These are phyloP conservation scores for Garcia nutans DNA, from an alignment of 345 rosid genomes.

Conservation along the genomic window DNA sequence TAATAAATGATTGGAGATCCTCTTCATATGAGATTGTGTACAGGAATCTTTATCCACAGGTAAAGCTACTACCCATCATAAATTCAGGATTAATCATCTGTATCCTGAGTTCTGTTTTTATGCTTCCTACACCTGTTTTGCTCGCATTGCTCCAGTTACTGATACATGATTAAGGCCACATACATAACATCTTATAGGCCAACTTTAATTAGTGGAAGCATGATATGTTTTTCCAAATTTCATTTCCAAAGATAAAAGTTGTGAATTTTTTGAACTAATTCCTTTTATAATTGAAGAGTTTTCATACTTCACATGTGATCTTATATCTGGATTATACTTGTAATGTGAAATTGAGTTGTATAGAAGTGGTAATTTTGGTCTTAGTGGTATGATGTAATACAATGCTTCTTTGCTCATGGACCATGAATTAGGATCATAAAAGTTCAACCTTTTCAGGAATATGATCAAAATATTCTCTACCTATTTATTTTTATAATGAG, in stretches of 20 bases:
- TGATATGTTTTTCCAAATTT: not conserved
- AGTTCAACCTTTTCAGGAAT: not conserved
- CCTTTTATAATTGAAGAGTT: not conserved
- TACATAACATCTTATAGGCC: not conserved
- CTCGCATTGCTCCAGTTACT: not conserved
- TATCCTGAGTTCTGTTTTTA: not conserved
- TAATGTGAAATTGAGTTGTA: constrained; percentile 2
- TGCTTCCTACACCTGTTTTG: not conserved
- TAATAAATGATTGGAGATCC: not conserved
- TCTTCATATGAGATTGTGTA: not conserved
- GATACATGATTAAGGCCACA: not conserved
- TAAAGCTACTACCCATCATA: not conserved
- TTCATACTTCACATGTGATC: not conserved
- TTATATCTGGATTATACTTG: not conserved
- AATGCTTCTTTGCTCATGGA: not conserved
- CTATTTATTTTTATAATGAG: not conserved
- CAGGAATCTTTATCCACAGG: not conserved
- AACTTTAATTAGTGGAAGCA: not conserved
- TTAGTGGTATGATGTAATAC: not conserved
- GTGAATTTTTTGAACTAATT: not conserved
- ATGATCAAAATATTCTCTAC: not conserved
- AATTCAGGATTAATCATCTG: not conserved
- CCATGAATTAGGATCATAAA: not conserved
- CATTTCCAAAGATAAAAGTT: no score
- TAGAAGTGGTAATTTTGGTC: not conserved